A percentile compares a stretch with the other conserved stretches of the same genome.
Conservation (phyloP, 331 rosid species). For the Dryas integrifolia region DNA sequence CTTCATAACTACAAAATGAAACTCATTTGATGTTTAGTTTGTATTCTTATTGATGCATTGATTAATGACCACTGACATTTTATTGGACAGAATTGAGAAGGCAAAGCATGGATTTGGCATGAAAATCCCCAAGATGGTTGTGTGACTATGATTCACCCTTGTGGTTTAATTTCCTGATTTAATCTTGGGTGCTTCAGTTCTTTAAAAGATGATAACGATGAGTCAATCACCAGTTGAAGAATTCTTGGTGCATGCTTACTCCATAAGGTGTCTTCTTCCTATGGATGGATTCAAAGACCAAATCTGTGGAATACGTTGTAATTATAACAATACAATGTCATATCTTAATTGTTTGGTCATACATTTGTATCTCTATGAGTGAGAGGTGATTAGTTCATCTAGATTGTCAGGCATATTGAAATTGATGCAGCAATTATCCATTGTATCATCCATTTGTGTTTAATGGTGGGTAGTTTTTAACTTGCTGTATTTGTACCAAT, state of each 20-base stretch:
- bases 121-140: slow-evolving; percentile 38
- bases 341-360: background rate
- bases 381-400: background rate
- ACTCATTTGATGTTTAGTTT: background rate
- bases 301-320: slow-evolving; percentile 10
- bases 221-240: background rate
- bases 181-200: background rate
- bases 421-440: background rate
- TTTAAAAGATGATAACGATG: background rate
- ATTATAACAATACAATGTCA: background rate
- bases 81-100: slow-evolving; percentile 40
- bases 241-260: background rate
- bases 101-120: slow-evolving; percentile 49
- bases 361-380: background rate
- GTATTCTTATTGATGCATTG: background rate
- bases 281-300: slow-evolving; percentile 4
- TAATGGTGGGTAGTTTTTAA: slow-evolving; percentile 1
- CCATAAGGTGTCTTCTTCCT: background rate
- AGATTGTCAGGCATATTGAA: slow-evolving; percentile 7
- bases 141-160: slow-evolving; percentile 18
- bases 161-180: background rate
- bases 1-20: background rate
- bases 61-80: slow-evolving; percentile 14
- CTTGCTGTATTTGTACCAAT: background rate
- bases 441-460: background rate